These are phyloP conservation scores for Suillus brevipes DNA, from an alignment of 768 basidiomycete genomes.

Conservation along the genomic window DNA sequence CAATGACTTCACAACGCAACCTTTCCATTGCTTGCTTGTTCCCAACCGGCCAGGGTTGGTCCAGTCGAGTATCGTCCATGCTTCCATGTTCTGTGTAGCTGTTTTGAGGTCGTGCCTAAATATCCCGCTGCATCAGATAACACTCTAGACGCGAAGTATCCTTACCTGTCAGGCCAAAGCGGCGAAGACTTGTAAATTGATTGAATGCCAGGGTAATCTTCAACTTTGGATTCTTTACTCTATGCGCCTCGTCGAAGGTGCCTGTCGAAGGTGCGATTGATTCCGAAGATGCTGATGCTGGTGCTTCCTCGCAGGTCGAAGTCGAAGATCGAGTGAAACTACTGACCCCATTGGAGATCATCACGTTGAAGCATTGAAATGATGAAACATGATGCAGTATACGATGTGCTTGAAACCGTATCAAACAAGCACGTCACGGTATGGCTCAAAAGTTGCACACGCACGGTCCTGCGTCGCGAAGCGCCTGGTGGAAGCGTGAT, in stretches of 20 bases:
- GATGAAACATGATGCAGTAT: constrained; percentile 40
- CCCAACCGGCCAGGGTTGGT: constrained; percentile 83
- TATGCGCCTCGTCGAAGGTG: constrained; percentile 82
- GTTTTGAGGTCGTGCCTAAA: constrained; percentile 64
- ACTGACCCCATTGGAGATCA: constrained; percentile 36
- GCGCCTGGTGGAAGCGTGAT: constrained; percentile 69
- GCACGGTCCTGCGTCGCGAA: constrained; percentile 42
- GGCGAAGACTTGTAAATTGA: constrained; percentile 60
- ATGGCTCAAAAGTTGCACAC: constrained; percentile 50
- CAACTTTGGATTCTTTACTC: constrained; percentile 76
- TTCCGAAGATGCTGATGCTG: constrained; percentile 18
- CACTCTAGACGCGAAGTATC: too few species aligned
- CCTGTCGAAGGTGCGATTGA: constrained; percentile 18
- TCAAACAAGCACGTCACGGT: constrained; percentile 47
- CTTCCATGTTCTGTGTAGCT: constrained; percentile 64
- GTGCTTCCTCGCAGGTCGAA: constrained; percentile 9
- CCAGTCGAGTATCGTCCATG: constrained; percentile 94
- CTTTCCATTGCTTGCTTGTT: constrained; percentile 72
- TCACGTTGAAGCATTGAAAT: constrained; percentile 30
- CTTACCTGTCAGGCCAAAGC: constrained; percentile 83
- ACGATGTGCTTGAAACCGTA: constrained; percentile 49
- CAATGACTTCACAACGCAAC: constrained; percentile 67
- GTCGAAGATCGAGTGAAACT: constrained; percentile 24
- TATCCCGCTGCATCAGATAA: constrained; percentile 12
- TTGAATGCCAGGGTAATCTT: constrained; percentile 70